Evolutionary conservation across 2,329 filamentous ascomycete species (phyloP).

Genomic region (Aspergillus candidus): DNA sequence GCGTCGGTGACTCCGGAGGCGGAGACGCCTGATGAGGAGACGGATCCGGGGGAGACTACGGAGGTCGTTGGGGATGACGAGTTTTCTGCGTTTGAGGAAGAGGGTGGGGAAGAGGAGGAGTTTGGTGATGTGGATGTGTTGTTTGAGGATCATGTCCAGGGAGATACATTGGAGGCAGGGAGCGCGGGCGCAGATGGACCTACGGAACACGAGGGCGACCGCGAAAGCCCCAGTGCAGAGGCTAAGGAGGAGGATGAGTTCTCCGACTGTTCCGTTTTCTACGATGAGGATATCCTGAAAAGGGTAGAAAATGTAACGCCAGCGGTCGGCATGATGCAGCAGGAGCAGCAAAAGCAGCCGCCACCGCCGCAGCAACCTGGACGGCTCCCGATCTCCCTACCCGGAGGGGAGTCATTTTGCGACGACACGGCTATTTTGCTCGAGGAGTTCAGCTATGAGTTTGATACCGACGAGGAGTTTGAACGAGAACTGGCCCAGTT

Average conservation of each 20-base stretch:
- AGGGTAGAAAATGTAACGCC: constrained; percentile 15
- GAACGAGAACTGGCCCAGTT: constrained; percentile 15
- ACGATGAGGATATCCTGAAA: constrained; percentile 25
- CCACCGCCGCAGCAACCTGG: not conserved
- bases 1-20: not conserved
- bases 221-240: not conserved
- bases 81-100: not conserved
- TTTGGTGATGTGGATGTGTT: not conserved
- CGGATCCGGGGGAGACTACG: constrained; percentile 11
- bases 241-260: constrained; percentile 26
- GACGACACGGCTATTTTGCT: constrained; percentile 31
- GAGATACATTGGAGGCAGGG: no score
- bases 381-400: constrained; percentile 1
- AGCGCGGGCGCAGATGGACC: constrained; percentile 3
- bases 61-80: constrained; percentile 16
- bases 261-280: constrained; percentile 29
- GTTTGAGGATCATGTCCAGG: not conserved
- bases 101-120: constrained; percentile 8
- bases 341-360: not conserved
- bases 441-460: constrained; percentile 18
- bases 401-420: constrained; percentile 25
- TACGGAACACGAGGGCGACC: not conserved
- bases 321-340: constrained; percentile 1
- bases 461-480: constrained; percentile 17
- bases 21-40: constrained; percentile 6